phyloP scores from a whole-genome alignment of 768 basidiomycete species.

The Phaeotremella skinneri region DNA sequence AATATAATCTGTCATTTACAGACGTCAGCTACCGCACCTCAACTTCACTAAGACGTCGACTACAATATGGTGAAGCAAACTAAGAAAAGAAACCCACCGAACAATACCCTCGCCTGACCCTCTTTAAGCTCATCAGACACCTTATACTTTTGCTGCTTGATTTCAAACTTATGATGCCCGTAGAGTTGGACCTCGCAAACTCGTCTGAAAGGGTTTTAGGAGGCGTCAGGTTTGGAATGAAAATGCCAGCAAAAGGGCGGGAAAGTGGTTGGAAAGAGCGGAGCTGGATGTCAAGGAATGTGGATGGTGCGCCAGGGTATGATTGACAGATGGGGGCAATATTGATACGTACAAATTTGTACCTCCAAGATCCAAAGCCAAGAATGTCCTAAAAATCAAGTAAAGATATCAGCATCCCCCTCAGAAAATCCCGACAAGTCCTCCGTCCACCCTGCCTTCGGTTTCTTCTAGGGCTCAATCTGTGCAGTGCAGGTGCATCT shows the following conservation, averaged over 20 bases:
- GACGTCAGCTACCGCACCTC: slow-evolving; percentile 9
- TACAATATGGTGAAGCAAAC: background rate
- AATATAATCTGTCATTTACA: slow-evolving; percentile 74
- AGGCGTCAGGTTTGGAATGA: too few species aligned
- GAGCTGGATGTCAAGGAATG: too few species aligned
- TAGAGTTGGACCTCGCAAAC: slow-evolving; percentile 91
- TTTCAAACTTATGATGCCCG: slow-evolving; percentile 80
- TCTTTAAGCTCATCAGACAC: slow-evolving; percentile 91
- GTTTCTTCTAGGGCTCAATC: too few species aligned
- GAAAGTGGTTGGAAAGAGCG: too few species aligned
- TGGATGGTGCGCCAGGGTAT: too few species aligned
- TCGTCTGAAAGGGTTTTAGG: slow-evolving; percentile 64
- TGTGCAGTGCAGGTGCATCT: too few species aligned
- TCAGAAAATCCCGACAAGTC: background rate
- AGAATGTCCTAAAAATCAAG: slow-evolving; percentile 69
- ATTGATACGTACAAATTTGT: slow-evolving; percentile 85
- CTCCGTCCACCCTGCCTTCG: background rate
- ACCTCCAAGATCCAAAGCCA: slow-evolving; percentile 93
- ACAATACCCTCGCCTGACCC: slow-evolving; percentile 80
- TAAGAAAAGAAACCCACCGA: slow-evolving; percentile 60
- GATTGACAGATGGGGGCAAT: too few species aligned
- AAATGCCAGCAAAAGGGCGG: too few species aligned
- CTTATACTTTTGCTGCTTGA: slow-evolving; percentile 94
- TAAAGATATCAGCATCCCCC: slow-evolving; percentile 2
- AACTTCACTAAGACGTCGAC: background rate